Evolutionary conservation across 192 early-diverging fungal genomes (phyloP).

Genomic region (Mortierella hygrophila): DNA sequence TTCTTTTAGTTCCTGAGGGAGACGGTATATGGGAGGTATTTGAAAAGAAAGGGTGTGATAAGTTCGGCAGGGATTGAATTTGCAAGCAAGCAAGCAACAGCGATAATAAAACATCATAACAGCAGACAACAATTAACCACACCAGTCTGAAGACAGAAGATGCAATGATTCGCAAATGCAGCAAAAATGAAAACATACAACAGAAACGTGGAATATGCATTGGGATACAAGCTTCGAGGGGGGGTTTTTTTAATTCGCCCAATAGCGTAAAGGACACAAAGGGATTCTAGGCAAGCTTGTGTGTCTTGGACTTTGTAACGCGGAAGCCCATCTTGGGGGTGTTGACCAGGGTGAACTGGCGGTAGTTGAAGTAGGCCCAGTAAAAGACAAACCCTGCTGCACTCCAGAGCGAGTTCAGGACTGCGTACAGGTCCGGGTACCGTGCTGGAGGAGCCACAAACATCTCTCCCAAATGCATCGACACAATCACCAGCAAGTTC

Average conservation of each 20-base stretch:
- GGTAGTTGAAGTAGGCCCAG: slow-evolving; percentile 82
- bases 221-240: no score
- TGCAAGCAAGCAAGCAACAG: no score
- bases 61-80: no score
- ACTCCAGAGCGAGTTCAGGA: slow-evolving; percentile 81
- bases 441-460: slow-evolving; percentile 73
- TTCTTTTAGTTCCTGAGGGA: neutral
- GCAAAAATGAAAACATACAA: no score
- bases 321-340: slow-evolving; percentile 37
- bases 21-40: neutral
- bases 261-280: no score
- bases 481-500: slow-evolving; percentile 36
- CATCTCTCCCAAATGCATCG: slow-evolving; percentile 69
- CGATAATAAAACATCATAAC: no score
- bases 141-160: no score
- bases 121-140: no score
- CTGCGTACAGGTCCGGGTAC: slow-evolving; percentile 86
- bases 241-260: no score
- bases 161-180: no score
- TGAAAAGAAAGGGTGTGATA: no score
- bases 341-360: slow-evolving; percentile 59
- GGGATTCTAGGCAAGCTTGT: neutral
- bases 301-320: slow-evolving; percentile 25
- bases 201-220: no score
- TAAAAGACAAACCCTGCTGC: slow-evolving; percentile 76